Conservation (phyloP, 1,139 yeast genomes). For the Suhomyces atakaporum region DNA sequence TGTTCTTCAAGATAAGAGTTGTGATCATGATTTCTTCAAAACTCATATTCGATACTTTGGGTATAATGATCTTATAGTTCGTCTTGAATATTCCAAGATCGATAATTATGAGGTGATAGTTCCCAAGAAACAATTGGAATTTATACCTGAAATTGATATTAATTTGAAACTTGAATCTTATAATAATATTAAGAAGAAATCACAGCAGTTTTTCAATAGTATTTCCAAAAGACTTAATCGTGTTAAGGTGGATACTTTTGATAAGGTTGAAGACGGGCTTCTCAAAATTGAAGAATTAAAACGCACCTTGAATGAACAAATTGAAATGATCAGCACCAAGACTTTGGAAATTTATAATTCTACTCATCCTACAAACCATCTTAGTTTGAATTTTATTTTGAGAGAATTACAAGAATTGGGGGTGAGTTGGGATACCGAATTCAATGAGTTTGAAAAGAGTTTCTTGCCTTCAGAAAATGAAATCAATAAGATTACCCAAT, state of each 20-base stretch:
- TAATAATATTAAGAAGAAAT: constrained; percentile 53
- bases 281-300: constrained; percentile 61
- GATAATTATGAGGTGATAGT: constrained; percentile 77
- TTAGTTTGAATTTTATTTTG: constrained; percentile 68
- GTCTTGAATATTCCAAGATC: constrained; percentile 74
- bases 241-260: constrained; percentile 80
- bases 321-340: constrained; percentile 41
- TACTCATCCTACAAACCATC: constrained; percentile 64
- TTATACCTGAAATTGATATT: constrained; percentile 75
- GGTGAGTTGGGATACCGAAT: constrained; percentile 85
- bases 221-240: constrained; percentile 70
- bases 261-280: constrained; percentile 70
- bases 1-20: constrained; percentile 49
- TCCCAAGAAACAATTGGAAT: constrained; percentile 70
- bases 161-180: constrained; percentile 67
- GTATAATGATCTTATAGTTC: constrained; percentile 72
- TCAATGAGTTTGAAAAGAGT: constrained; percentile 74
- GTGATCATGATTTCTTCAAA: constrained; percentile 77
- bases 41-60: constrained; percentile 87
- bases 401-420: constrained; percentile 79
- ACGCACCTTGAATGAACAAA: constrained; percentile 53
- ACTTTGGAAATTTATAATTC: constrained; percentile 56
- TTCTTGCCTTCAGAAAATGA: constrained; percentile 93
- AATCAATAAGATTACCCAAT: constrained; percentile 86
- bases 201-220: constrained; percentile 68